These are phyloP conservation scores for Malassezia caprae DNA, from an alignment of 1,284 basidiomycete species.

Conservation along the genomic window DNA sequence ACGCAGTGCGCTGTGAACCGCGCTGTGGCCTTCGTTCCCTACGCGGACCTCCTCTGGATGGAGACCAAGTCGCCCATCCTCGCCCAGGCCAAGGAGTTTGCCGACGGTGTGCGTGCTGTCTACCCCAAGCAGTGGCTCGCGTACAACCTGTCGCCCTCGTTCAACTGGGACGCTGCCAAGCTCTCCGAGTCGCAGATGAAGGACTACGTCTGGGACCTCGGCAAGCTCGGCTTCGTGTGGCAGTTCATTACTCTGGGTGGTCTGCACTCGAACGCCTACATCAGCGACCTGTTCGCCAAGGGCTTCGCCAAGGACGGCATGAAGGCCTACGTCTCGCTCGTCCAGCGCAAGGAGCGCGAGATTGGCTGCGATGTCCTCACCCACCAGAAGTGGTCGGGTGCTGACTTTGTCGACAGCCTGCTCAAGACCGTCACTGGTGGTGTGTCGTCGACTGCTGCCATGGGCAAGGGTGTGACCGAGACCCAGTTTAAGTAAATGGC, in stretches of 20 bases:
- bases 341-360: constrained; percentile 52
- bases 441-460: constrained; percentile 76
- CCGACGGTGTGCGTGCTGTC: constrained; percentile 50
- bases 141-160: constrained; percentile 48
- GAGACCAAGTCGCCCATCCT: constrained; percentile 97
- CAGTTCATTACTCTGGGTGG: constrained; percentile 97
- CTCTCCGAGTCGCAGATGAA: constrained; percentile 67
- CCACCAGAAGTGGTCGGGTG: constrained; percentile 72
- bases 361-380: constrained; percentile 50
- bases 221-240: constrained; percentile 89
- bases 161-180: constrained; percentile 60
- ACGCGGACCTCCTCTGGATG: constrained; percentile 63
- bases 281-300: constrained; percentile 82
- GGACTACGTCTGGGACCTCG: constrained; percentile 81
- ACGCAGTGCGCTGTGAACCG: constrained; percentile 89
- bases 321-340: constrained; percentile 57
- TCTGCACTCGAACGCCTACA: constrained; percentile 92
- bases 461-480: constrained; percentile 90
- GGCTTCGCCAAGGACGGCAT: constrained; percentile 69
- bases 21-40: constrained; percentile 81
- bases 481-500: constrained; percentile 58
- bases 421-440: constrained; percentile 92
- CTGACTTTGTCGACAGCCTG: constrained; percentile 79
- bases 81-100: constrained; percentile 83
- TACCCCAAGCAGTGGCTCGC: constrained; percentile 46